Conservation (phyloP, 352 stramenopile species). For the Pythium scleroteichum region DNA sequence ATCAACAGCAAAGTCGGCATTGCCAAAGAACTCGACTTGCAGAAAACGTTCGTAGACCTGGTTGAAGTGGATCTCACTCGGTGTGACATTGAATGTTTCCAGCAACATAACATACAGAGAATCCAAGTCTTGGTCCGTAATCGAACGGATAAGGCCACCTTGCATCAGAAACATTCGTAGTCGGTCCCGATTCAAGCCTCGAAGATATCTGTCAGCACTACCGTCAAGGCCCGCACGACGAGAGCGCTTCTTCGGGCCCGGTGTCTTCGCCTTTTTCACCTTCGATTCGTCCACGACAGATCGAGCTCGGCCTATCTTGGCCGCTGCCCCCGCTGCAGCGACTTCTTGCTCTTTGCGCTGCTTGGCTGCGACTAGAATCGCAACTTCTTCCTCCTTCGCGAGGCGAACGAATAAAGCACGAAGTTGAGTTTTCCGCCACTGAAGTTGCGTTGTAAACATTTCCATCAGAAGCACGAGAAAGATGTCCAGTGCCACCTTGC, state of each 20-base stretch:
- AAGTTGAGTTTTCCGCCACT: conserved; percentile 49
- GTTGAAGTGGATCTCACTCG: conserved; percentile 23
- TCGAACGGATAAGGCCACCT: conserved; percentile 33
- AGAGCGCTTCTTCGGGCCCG: conserved; percentile 7
- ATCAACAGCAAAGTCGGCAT: conserved; percentile 6
- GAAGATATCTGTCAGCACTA: conserved; percentile 36
- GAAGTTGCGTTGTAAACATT: conserved; percentile 43
- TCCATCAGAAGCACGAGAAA: conserved; percentile 52
- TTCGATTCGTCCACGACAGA: too few relatives aligned
- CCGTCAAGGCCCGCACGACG: conserved; percentile 4
- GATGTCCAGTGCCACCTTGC: conserved; percentile 49
- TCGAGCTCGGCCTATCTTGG: too few relatives aligned
- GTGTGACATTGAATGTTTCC: background rate
- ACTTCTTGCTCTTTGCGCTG: conserved; percentile 26
- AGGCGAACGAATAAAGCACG: conserved; percentile 47
- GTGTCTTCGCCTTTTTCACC: conserved; percentile 39
- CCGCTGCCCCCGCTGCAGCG: conserved; percentile 1
- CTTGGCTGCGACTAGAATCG: conserved; percentile 17
- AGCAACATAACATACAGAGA: conserved; percentile 33
- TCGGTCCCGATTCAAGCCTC: conserved; percentile 38
- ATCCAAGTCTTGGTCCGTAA: conserved; percentile 45
- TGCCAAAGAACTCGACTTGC: conserved; percentile 9
- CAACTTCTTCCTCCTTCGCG: conserved; percentile 31
- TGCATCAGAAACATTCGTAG: conserved; percentile 43
- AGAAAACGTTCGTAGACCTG: conserved; percentile 15